Conservation (phyloP, 768 basidiomycete genomes). For the Strobilomyces confusus region DNA sequence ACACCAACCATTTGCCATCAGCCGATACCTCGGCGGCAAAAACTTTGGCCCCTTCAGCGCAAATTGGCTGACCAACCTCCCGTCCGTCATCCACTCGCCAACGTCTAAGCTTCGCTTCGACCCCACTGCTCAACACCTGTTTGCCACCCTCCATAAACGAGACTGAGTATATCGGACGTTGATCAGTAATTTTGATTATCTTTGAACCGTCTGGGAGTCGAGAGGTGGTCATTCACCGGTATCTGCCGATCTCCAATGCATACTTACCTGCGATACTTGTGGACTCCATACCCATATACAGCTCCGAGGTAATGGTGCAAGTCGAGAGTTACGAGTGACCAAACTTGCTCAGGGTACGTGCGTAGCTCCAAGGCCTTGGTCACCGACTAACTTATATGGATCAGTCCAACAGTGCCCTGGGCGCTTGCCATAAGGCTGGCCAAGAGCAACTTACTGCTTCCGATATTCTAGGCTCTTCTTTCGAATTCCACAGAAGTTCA, state of each 20-base stretch:
- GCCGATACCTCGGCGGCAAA: not conserved
- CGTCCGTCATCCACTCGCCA: not conserved
- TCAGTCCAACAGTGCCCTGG: not conserved
- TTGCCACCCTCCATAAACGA: not conserved
- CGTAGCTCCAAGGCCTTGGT: not conserved
- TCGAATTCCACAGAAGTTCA: too few relatives aligned
- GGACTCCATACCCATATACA: not conserved
- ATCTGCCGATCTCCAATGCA: too few relatives aligned
- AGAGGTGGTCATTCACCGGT: not conserved
- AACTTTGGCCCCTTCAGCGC: not conserved
- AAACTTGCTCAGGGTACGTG: not conserved
- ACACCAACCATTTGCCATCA: not conserved
- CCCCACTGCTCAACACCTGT: not conserved
- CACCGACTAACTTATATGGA: not conserved
- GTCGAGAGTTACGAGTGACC: not conserved
- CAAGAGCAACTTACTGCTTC: too few relatives aligned
- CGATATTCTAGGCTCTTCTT: not conserved
- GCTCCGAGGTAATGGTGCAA: too few relatives aligned
- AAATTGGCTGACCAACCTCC: not conserved
- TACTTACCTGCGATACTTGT: not conserved
- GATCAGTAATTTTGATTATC: not conserved
- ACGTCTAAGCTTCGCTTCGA: not conserved
- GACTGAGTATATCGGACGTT: not conserved
- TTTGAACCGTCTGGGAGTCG: not conserved
- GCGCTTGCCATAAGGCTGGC: not conserved